Conservation (phyloP, 2,329 filamentous ascomycete genomes). For the Penicillium olsonii region DNA sequence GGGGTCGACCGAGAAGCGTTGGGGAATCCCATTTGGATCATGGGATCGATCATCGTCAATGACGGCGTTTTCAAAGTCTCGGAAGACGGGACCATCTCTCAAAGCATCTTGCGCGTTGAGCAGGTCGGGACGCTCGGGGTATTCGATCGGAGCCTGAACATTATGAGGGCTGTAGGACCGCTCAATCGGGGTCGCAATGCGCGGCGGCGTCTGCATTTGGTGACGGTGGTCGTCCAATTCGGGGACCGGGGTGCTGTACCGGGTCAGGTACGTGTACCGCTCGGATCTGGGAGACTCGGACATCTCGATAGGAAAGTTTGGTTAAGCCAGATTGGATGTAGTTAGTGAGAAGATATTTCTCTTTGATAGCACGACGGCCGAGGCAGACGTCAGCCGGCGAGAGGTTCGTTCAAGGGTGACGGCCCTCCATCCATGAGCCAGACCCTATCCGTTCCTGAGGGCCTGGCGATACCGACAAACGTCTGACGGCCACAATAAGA, state of each 20-base stretch:
- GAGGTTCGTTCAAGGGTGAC: slow-evolving; percentile 30
- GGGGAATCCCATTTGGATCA: slow-evolving; percentile 37
- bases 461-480: slow-evolving; percentile 42
- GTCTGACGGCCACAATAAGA: slow-evolving; percentile 38
- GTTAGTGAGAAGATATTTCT: slow-evolving; percentile 15
- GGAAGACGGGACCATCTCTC: slow-evolving; percentile 54
- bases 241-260: slow-evolving; percentile 64
- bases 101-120: slow-evolving; percentile 52
- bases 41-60: slow-evolving; percentile 67
- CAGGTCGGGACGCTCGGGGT: slow-evolving; percentile 50
- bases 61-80: slow-evolving; percentile 86
- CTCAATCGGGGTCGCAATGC: slow-evolving; percentile 40
- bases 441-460: slow-evolving; percentile 44
- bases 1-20: slow-evolving; percentile 46
- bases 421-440: slow-evolving; percentile 43
- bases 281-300: slow-evolving; percentile 66
- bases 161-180: slow-evolving; percentile 32
- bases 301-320: slow-evolving; percentile 31
- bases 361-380: slow-evolving; percentile 25
- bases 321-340: slow-evolving; percentile 19
- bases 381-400: slow-evolving; percentile 28
- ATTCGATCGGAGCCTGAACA: slow-evolving; percentile 50
- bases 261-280: slow-evolving; percentile 56
- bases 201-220: slow-evolving; percentile 40
- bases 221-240: slow-evolving; percentile 83